Evolutionary conservation across 176 grass and related monocot genomes (phyloP), one percentile per base, ranked within the genome.

Genomic region (Musa beccarii): DNA sequence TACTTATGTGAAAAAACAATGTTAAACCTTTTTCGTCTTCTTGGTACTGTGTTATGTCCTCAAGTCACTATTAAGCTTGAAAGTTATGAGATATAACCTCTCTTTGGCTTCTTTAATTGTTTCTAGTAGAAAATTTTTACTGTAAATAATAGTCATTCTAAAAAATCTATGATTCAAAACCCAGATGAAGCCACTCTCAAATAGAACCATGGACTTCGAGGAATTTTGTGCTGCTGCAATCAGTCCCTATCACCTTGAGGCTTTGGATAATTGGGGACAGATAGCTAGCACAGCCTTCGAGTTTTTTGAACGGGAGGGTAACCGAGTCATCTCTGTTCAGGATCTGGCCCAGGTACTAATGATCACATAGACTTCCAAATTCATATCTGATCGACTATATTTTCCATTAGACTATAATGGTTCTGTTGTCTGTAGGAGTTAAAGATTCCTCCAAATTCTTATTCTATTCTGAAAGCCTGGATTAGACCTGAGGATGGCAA

Each of bases 171-270:
- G 34, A 43, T 67, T 12, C 13, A 34, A 67, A 28, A 12, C 25
- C 29, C 68, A 70, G 68, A 20, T 70, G 68, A 4, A 49, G 8
- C 16, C 43, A 13, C 68, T 70, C 7, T 70, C 68, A 50, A n/a
- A 70, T 11, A 49, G 8, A 6, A 51, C 17, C 2, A 70, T 70
- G 68, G 34, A 70, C 43, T 70, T 70, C 20, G 68, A 70, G 16
- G 43, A 70, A 12, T 70, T 70, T 19, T 70, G 68, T 51, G 68
- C 68, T 51, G 68, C 68, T 70, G 14, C 43, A 10, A 51, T 70
- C 68, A 70, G 68, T 49, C 68, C 68, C n/a, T 51, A 70, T 70
- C 68, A 50, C 17, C 34, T 70, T 51, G 68, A 70, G 68, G 43
- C 16, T 51, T 70, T 51, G 68, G 68, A 51, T 51, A 17, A 51